A percentile compares a stretch with the other conserved stretches of the same genome.
phyloP scores from a whole-genome alignment of 805 yeast genomes.

The Priceomyces fermenticarens region DNA sequence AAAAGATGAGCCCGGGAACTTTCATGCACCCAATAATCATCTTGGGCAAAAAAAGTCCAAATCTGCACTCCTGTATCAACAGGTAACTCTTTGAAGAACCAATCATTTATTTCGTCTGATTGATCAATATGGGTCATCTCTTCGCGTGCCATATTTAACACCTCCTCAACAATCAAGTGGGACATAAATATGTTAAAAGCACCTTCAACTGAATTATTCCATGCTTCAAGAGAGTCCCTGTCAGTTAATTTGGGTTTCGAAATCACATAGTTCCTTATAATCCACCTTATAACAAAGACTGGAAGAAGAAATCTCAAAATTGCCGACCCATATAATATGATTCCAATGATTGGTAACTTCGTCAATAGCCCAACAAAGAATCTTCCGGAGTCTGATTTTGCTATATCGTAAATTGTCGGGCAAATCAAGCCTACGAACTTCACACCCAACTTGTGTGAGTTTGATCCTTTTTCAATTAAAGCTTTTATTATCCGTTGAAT shows the following conservation, averaged over 20 bases:
- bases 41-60: slow-evolving; percentile 59
- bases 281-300: slow-evolving; percentile 11
- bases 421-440: slow-evolving; percentile 58
- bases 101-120: slow-evolving; percentile 51
- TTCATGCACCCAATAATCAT: slow-evolving; percentile 65
- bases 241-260: slow-evolving; percentile 22
- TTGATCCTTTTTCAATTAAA: slow-evolving; percentile 19
- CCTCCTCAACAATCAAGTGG: slow-evolving; percentile 48
- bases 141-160: slow-evolving; percentile 53
- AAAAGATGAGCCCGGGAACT: slow-evolving; percentile 46
- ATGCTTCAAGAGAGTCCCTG: slow-evolving; percentile 16
- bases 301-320: slow-evolving; percentile 29
- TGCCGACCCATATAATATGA: slow-evolving; percentile 15
- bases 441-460: slow-evolving; percentile 25
- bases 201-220: slow-evolving; percentile 40
- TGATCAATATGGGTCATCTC: slow-evolving; percentile 54
- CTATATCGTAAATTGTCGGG: slow-evolving; percentile 67
- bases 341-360: slow-evolving; percentile 24
- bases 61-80: slow-evolving; percentile 23
- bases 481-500: slow-evolving; percentile 48
- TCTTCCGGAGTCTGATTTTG: slow-evolving; percentile 37
- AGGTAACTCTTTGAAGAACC: slow-evolving; percentile 33
- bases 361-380: slow-evolving; percentile 21
- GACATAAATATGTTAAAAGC: slow-evolving; percentile 41
- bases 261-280: slow-evolving; percentile 20